Percentiles rank a stretch among this genome's conserved stretches.
phyloP scores from a whole-genome alignment of 495 filamentous ascomycete species.

The Xylaria castorea region DNA sequence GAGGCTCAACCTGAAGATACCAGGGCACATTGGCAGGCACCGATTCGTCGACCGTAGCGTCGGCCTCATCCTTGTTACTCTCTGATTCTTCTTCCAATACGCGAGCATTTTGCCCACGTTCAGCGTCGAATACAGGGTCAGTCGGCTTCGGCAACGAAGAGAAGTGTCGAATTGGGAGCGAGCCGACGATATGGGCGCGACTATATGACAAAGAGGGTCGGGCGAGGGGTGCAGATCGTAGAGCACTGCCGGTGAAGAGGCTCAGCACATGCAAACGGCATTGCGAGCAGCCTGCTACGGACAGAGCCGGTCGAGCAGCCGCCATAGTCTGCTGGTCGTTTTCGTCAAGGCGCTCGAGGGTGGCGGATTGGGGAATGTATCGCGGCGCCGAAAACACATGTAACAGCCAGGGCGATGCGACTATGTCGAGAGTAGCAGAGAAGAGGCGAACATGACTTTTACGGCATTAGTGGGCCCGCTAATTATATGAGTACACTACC shows the following conservation, averaged over 20 bases:
- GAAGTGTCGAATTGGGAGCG: constrained; percentile 30
- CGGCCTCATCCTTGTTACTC: constrained; percentile 9
- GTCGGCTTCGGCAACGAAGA: constrained; percentile 30
- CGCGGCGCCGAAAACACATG: background rate
- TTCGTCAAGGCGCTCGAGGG: background rate
- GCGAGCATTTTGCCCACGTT: background rate
- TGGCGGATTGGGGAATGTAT: background rate
- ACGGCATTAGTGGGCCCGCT: background rate
- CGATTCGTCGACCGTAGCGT: constrained; percentile 14
- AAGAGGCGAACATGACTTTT: background rate
- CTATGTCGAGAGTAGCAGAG: too few species aligned
- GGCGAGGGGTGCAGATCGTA: constrained; percentile 24
- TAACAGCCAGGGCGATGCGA: too few species aligned
- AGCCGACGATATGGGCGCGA: constrained; percentile 12
- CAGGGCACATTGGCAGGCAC: constrained; percentile 61
- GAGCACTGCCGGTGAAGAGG: constrained; percentile 33
- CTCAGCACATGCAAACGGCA: constrained; percentile 37
- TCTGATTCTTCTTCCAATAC: constrained; percentile 17
- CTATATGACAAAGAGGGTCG: constrained; percentile 14
- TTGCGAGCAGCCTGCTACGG: constrained; percentile 38
- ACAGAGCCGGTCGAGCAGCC: constrained; percentile 23
- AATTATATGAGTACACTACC: background rate
- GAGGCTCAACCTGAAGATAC: constrained; percentile 81
- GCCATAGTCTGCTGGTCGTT: constrained; percentile 18
- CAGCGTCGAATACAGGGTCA: constrained; percentile 8